phyloP scores from a whole-genome alignment of 73 alveolate genomes.

The Paramecium sonneborni region DNA sequence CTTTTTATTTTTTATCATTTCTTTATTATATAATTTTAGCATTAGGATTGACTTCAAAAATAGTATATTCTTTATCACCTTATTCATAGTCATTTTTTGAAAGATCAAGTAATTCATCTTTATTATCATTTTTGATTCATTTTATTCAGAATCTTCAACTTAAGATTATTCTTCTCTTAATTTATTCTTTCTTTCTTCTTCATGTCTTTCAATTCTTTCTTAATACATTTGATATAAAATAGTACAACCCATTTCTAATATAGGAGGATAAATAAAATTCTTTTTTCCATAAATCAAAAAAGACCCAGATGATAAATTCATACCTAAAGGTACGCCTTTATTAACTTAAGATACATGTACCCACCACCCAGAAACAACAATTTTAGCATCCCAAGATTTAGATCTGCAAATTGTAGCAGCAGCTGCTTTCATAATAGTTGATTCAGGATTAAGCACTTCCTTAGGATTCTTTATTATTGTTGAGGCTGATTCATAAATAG shows the following conservation, averaged over 20 bases:
- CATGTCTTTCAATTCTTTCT: conserved; percentile 79
- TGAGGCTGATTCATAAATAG: conserved; percentile 90
- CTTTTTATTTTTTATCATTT: conserved; percentile 62
- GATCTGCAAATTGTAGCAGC: conserved; percentile 78
- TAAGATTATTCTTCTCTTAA: conserved; percentile 56
- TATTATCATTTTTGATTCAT: conserved; percentile 54
- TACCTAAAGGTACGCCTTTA: conserved; percentile 85
- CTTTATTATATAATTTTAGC: conserved; percentile 37
- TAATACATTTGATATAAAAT: conserved; percentile 80
- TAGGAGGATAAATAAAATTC: conserved; percentile 83
- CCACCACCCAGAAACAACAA: conserved; percentile 88
- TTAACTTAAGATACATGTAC: conserved; percentile 87
- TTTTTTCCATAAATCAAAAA: conserved; percentile 93
- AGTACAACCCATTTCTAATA: conserved; percentile 87
- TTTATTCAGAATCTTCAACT: neutral
- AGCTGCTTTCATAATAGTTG: conserved; percentile 88
- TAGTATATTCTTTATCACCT: conserved; percentile 29
- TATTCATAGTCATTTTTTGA: neutral
- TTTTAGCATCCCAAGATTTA: conserved; percentile 88
- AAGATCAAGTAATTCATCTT: neutral
- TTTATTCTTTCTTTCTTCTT: conserved; percentile 76
- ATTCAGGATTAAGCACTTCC: conserved; percentile 71
- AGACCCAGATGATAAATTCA: conserved; percentile 81
- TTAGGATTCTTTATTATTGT: conserved; percentile 84
- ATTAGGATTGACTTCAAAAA: conserved; percentile 56